These are phyloP conservation scores for Phytophthora capsici DNA, from an alignment of 352 stramenopile species.

Conservation along the genomic window DNA sequence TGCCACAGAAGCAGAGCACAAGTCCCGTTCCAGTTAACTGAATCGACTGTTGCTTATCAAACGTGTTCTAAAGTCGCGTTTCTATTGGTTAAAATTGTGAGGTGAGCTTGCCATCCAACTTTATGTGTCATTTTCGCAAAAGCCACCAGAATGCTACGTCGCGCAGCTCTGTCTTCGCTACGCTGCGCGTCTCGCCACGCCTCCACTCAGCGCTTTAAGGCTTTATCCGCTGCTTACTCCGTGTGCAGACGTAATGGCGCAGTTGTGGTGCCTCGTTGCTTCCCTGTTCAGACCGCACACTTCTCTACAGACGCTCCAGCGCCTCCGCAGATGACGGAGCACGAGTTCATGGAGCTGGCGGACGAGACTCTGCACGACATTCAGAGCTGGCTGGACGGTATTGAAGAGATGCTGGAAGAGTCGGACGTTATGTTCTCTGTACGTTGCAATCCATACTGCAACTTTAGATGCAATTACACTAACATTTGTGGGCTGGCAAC, in stretches of 20 bases:
- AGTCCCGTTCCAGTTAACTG: background rate
- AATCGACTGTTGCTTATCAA: no score
- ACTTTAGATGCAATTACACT: background rate
- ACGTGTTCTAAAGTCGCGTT: background rate
- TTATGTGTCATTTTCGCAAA: conserved; percentile 17
- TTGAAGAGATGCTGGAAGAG: conserved; percentile 88
- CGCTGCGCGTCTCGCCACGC: conserved; percentile 20
- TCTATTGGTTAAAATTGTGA: conserved; percentile 9
- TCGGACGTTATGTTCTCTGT: conserved; percentile 83
- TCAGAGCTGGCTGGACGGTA: conserved; percentile 79
- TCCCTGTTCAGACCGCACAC: conserved; percentile 8
- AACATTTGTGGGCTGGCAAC: conserved; percentile 5
- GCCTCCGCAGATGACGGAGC: conserved; percentile 57
- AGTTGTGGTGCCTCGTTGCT: background rate
- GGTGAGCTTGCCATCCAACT: conserved; percentile 2
- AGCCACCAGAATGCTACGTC: conserved; percentile 35
- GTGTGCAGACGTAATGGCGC: background rate
- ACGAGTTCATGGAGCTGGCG: conserved; percentile 81
- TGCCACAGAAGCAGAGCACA: conserved; percentile 47
- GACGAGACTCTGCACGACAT: conserved; percentile 80
- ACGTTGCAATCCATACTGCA: conserved; percentile 17
- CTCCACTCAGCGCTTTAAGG: conserved; percentile 12
- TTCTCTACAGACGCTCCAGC: conserved; percentile 26
- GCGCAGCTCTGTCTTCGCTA: conserved; percentile 25
- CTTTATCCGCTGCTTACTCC: conserved; percentile 5